phyloP scores from a whole-genome alignment of 2,329 filamentous ascomycete species.

The Aspergillus fructus region DNA sequence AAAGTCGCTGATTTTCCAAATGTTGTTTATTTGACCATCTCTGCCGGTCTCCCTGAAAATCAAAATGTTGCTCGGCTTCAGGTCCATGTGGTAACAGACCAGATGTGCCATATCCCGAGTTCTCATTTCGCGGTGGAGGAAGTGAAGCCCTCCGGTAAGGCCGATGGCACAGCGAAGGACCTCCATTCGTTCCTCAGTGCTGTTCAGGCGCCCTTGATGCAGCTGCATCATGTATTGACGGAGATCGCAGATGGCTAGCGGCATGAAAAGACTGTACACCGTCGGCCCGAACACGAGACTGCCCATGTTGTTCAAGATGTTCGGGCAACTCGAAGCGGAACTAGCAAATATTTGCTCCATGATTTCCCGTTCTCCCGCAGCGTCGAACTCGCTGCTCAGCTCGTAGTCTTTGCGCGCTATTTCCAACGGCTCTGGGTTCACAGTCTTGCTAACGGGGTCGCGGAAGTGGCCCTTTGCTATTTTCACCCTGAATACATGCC shows the following conservation, averaged over 20 bases:
- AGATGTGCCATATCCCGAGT: neutral
- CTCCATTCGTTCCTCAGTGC: neutral
- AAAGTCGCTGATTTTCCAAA: conserved; percentile 6
- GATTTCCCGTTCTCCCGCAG: neutral
- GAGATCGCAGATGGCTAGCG: neutral
- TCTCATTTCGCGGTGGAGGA: neutral
- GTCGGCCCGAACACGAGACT: neutral
- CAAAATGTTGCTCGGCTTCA: conserved; percentile 5
- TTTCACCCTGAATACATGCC: neutral
- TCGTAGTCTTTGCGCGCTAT: conserved; percentile 3
- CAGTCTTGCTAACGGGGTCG: neutral
- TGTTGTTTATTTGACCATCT: neutral
- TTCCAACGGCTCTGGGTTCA: neutral
- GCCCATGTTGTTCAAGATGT: neutral
- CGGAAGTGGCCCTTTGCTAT: conserved; percentile 1
- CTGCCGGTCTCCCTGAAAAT: neutral
- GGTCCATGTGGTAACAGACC: conserved; percentile 2
- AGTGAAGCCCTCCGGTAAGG: neutral
- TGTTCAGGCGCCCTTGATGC: neutral
- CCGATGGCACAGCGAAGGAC: conserved; percentile 1
- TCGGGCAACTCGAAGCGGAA: neutral
- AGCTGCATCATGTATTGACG: neutral
- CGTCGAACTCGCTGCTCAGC: neutral
- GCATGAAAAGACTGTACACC: conserved; percentile 7
- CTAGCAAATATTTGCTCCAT: neutral